Evolutionary conservation across 2,329 filamentous ascomycete species (phyloP).

Genomic region (Fonsecaea multimorphosa): DNA sequence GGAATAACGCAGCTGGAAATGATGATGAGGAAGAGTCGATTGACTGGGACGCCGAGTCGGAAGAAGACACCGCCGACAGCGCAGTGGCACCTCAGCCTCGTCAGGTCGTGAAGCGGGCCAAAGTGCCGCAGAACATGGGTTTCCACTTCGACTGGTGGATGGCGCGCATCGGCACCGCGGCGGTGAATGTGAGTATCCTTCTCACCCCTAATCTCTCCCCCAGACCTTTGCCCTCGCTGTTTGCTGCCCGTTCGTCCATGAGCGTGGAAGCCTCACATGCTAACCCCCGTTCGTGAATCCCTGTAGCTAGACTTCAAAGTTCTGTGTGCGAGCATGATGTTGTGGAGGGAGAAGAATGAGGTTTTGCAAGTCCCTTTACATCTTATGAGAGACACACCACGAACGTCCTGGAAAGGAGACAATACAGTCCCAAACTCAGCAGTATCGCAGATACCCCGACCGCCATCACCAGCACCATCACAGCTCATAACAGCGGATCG

Average conservation of each 20-base stretch:
- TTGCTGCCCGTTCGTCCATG: background rate
- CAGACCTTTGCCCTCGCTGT: background rate
- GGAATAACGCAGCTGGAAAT: background rate
- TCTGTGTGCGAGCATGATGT: conserved; percentile 23
- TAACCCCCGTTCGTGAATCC: background rate
- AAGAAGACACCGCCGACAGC: conserved; percentile 4
- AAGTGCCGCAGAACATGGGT: conserved; percentile 23
- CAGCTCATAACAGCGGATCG: background rate
- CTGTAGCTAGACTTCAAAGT: conserved; percentile 17
- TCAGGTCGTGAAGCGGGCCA: background rate
- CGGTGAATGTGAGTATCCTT: conserved; percentile 14
- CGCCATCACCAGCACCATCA: background rate
- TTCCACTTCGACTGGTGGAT: conserved; percentile 30
- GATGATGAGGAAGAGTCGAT: conserved; percentile 8
- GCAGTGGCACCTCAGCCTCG: background rate
- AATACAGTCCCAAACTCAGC: background rate
- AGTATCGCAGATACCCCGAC: background rate
- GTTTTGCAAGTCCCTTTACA: conserved; percentile 1
- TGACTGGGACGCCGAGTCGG: conserved; percentile 15
- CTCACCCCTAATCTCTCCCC: background rate
- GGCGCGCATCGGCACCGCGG: conserved; percentile 7
- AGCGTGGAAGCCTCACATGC: background rate
- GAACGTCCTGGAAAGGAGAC: background rate
- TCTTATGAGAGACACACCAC: background rate
- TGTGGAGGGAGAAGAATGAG: conserved; percentile 25